A percentile compares a stretch with the other conserved stretches of the same genome.
phyloP scores from a whole-genome alignment of 164 flowering plant species.

The Magnolia kwangsiensis region DNA sequence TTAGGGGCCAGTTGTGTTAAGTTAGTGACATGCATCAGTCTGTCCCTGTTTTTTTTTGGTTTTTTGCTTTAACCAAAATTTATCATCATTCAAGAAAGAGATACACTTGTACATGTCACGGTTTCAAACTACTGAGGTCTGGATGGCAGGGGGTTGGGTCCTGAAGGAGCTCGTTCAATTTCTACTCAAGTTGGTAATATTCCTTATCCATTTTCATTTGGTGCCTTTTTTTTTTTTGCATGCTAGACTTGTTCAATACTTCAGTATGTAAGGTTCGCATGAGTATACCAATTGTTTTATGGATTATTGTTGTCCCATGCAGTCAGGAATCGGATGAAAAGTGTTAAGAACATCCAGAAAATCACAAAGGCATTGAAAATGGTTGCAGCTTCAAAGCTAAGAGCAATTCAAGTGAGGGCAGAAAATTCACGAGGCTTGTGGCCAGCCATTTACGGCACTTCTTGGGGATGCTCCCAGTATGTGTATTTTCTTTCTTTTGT shows the following conservation, averaged over 20 bases:
- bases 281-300: neutral
- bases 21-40: no score
- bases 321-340: conserved; percentile 98
- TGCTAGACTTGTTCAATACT: neutral
- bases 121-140: conserved; percentile 1
- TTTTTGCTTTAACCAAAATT: no score
- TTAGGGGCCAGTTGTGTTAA: no score
- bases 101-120: no score
- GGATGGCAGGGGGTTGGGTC: conserved; percentile 55
- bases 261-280: neutral
- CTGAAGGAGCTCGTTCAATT: conserved; percentile 66
- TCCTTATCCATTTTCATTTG: neutral
- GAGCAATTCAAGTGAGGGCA: conserved; percentile 76
- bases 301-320: conserved; percentile 17
- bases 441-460: conserved; percentile 98
- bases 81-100: no score
- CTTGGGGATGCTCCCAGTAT: conserved; percentile 91
- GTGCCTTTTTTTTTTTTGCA: neutral
- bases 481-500: conserved; percentile 15
- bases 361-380: conserved; percentile 99
- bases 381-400: conserved; percentile 98
- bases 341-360: conserved; percentile 93
- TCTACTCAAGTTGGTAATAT: conserved; percentile 88
- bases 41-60: no score
- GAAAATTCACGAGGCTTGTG: conserved; percentile 98